Percentiles rank a stretch among this genome's conserved stretches.
phyloP scores from a whole-genome alignment of 192 early-diverging fungal genomes.

The Rhizoclosmatium globosum region DNA sequence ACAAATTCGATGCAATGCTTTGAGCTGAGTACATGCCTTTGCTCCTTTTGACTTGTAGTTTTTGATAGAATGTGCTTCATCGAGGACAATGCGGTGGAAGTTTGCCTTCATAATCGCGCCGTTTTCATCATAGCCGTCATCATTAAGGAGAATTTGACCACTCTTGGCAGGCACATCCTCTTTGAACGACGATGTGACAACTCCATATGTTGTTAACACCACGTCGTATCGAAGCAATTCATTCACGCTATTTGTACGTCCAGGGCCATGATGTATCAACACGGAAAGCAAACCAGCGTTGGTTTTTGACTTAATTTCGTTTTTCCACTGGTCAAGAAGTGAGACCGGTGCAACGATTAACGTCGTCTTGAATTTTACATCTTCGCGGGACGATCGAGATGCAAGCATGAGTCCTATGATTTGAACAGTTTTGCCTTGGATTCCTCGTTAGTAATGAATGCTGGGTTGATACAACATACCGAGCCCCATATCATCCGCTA shows the following conservation, averaged over 20 bases:
- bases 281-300: slow-evolving; percentile 53
- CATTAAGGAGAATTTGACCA: background rate
- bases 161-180: background rate
- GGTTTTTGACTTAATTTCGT: slow-evolving; percentile 65
- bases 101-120: slow-evolving; percentile 8
- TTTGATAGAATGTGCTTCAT: slow-evolving; percentile 56
- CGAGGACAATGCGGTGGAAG: slow-evolving; percentile 35
- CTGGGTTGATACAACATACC: slow-evolving; percentile 37
- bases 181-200: slow-evolving; percentile 8
- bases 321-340: slow-evolving; percentile 54
- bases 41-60: slow-evolving; percentile 38
- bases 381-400: slow-evolving; percentile 35
- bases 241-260: slow-evolving; percentile 19
- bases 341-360: slow-evolving; percentile 68
- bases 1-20: slow-evolving; percentile 42
- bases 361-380: slow-evolving; percentile 59
- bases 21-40: slow-evolving; percentile 34
- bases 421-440: slow-evolving; percentile 67
- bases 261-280: slow-evolving; percentile 61
- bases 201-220: slow-evolving; percentile 8
- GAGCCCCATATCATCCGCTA: slow-evolving; percentile 53
- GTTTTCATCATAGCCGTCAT: slow-evolving; percentile 13
- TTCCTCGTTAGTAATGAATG: no score
- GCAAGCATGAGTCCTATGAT: slow-evolving; percentile 63
- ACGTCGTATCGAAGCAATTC: background rate